These are phyloP conservation scores for Theobroma cacao DNA, from an alignment of 345 rosid genomes.

Conservation along the genomic window DNA sequence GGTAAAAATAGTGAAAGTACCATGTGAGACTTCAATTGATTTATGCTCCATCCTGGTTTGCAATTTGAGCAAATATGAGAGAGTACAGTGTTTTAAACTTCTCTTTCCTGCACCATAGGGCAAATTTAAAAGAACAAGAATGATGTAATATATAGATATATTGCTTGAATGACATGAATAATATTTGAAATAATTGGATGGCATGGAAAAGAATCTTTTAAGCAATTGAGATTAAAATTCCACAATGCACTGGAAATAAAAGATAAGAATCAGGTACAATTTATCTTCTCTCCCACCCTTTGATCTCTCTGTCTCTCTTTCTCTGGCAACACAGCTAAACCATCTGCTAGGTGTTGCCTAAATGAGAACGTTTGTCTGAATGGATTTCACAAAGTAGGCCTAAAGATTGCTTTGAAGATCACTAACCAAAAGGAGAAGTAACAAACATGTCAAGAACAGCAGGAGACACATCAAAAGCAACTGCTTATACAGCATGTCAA, in stretches of 20 bases:
- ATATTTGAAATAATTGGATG: not conserved
- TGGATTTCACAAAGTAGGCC: not conserved
- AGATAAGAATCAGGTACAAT: not conserved
- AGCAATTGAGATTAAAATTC: not conserved
- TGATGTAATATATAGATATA: not conserved
- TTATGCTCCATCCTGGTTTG: conserved; percentile 21
- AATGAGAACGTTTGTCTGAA: not conserved
- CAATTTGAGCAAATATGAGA: not conserved
- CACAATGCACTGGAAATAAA: not conserved
- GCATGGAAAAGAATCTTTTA: not conserved
- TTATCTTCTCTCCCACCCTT: not conserved
- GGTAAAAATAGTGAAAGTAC: conserved; percentile 7
- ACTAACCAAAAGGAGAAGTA: not conserved
- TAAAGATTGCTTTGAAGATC: not conserved
- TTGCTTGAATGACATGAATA: not conserved
- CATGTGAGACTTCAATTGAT: conserved; percentile 12
- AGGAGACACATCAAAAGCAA: not conserved
- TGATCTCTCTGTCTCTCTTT: not conserved
- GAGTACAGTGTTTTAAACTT: not conserved
- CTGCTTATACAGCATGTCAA: not conserved
- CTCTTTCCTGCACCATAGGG: not conserved
- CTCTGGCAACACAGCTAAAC: not conserved
- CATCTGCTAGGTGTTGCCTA: not conserved
- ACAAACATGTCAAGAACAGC: not conserved
- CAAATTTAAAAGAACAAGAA: not conserved